Base-by-base conservation (phyloP, 2,329 filamentous ascomycete genomes). In the Colletotrichum sojae region DNA sequence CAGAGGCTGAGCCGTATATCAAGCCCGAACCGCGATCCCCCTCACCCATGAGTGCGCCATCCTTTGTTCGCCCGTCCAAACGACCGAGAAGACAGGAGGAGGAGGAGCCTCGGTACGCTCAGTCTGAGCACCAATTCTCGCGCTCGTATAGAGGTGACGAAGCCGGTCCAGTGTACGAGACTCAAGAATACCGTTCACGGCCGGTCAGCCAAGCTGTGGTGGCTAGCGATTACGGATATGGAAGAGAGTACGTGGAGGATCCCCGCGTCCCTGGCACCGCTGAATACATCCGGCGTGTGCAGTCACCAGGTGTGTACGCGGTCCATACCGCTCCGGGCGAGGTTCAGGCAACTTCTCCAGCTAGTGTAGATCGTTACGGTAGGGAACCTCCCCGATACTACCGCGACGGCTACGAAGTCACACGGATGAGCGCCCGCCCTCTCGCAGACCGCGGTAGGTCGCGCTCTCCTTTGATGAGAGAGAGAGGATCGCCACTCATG, bases 21-120 rank as follows among this genome's bases (percentile, higher is more conserved):
- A 92, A 92, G 74, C 80, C 85, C 25, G 90, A 92, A 75, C 90
- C 90, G n/a, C 84, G 83, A 55, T 92, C 90, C 2, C 86, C 88
- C 1, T 91, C 89, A 6, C 89, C 89, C 9, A 78, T 90, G 58
- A 81, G 81, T 69, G 84, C 84, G 18, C 84, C 84, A 20, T 82
- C 86, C n/a, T 83, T 85, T 69, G 77, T 83, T 39, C 84, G 88
- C 56, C 86, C 89, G 10, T 82, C 81, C 72, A 91, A 91, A 76
- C 85, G 89, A 58, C 84, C 85, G 73, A 84, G 85, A 71, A 82
- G 80, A 56, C 83, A 83, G 65, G 79, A 70, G 57, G 73, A 76
- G 39, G 77, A 70, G 5, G 85, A 86, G 63, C 77, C 81, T n/a
- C 80, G 81, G 71, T 81, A 83, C 70, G 78, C 80, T 13, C 78